Evolutionary conservation across 2,329 filamentous ascomycete species (phyloP).

Genomic region (Fusarium newnesense): DNA sequence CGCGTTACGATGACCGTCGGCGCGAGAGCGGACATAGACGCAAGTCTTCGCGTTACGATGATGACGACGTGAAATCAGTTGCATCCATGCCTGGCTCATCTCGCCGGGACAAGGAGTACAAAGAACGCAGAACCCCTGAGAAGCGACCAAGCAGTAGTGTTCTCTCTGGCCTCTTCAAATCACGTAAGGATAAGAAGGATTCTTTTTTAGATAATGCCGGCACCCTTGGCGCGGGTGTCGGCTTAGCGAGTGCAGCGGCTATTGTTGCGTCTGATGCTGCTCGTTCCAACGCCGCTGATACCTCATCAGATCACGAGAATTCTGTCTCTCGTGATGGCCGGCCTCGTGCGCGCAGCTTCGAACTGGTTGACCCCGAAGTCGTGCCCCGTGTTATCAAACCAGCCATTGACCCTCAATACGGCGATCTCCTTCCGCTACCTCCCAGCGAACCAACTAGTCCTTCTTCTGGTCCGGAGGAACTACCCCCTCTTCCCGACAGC

Average conservation of each 20-base stretch:
- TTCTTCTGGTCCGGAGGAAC: slow-evolving; percentile 48
- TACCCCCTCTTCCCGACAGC: slow-evolving; percentile 69
- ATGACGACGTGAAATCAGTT: slow-evolving; percentile 60
- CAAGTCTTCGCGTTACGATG: slow-evolving; percentile 53
- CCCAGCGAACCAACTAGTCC: slow-evolving; percentile 68
- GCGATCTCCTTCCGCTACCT: slow-evolving; percentile 71
- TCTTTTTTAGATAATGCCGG: slow-evolving; percentile 80
- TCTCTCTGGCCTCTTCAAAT: slow-evolving; percentile 62
- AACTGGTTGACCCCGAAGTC: slow-evolving; percentile 67
- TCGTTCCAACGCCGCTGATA: slow-evolving; percentile 59
- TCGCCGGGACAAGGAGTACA: slow-evolving; percentile 48
- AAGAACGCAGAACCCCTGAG: slow-evolving; percentile 46
- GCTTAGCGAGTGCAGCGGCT: slow-evolving; percentile 64
- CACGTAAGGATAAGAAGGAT: slow-evolving; percentile 56
- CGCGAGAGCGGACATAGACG: slow-evolving; percentile 49
- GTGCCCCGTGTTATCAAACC: slow-evolving; percentile 68
- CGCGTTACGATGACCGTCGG: slow-evolving; percentile 47
- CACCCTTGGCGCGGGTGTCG: slow-evolving; percentile 76
- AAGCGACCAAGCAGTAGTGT: slow-evolving; percentile 56
- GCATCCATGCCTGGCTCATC: slow-evolving; percentile 50
- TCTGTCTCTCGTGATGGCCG: slow-evolving; percentile 39
- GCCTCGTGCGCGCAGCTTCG: slow-evolving; percentile 42
- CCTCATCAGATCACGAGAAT: slow-evolving; percentile 53
- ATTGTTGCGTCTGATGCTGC: slow-evolving; percentile 53
- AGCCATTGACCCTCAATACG: slow-evolving; percentile 73